These are phyloP conservation scores for Phanerodontia chrysosporium DNA, from an alignment of 768 basidiomycete genomes.

Conservation along the genomic window DNA sequence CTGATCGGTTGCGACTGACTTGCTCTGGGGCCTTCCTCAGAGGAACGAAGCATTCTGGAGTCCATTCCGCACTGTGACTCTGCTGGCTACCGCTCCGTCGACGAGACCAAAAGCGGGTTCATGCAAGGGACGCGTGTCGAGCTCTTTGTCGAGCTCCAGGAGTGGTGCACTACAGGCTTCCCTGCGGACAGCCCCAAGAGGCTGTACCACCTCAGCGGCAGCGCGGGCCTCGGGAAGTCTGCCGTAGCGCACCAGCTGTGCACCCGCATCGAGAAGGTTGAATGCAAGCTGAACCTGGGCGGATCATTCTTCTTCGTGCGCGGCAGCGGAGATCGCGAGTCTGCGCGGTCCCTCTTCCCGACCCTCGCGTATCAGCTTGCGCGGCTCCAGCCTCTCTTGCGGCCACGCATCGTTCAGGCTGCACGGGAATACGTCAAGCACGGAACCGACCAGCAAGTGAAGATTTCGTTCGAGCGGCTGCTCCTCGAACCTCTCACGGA, in stretches of 20 bases:
- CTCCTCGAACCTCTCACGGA: not conserved
- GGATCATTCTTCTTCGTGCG: not conserved
- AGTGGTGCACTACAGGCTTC: no score
- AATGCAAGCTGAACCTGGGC: not conserved
- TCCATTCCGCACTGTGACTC: not conserved
- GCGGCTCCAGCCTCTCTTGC: not conserved
- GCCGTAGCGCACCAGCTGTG: not conserved
- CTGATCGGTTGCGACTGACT: no score
- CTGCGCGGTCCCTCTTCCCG: not conserved
- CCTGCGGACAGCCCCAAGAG: no score
- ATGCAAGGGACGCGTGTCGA: not conserved
- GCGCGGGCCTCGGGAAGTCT: constrained; percentile 1
- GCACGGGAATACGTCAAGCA: not conserved
- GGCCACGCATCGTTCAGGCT: not conserved
- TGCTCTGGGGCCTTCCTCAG: not conserved
- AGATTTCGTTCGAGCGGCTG: not conserved
- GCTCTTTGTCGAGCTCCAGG: no score
- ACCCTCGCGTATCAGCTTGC: not conserved
- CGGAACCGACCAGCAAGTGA: not conserved
- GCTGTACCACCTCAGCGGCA: constrained; percentile 1
- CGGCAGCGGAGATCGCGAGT: not conserved
- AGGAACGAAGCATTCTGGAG: not conserved
- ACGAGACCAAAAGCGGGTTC: not conserved
- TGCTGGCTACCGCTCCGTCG: not conserved
- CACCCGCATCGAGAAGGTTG: not conserved